These are phyloP conservation scores for Xylaria arbuscula DNA, from an alignment of 2,329 filamentous ascomycete species.

Conservation along the genomic window DNA sequence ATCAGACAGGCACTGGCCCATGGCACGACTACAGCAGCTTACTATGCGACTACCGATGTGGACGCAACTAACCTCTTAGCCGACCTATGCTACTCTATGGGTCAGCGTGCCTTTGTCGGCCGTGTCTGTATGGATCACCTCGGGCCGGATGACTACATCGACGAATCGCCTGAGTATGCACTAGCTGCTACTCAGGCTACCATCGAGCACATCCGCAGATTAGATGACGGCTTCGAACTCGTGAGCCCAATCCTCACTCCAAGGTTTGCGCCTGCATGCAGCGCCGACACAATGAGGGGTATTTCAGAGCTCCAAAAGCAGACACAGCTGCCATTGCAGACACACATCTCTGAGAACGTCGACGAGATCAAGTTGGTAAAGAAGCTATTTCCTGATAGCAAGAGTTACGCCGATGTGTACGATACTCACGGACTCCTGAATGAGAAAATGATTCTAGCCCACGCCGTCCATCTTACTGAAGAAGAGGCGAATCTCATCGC, in stretches of 20 bases:
- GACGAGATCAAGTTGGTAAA: constrained; percentile 78
- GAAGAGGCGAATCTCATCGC: constrained; percentile 75
- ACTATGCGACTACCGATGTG: constrained; percentile 92
- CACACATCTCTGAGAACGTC: constrained; percentile 87
- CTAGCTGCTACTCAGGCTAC: constrained; percentile 66
- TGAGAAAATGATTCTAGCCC: constrained; percentile 81
- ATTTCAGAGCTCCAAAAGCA: constrained; percentile 74
- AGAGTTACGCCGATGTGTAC: constrained; percentile 82
- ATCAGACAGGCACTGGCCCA: constrained; percentile 84
- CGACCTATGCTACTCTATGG: constrained; percentile 79
- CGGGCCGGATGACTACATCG: constrained; percentile 82
- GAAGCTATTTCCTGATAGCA: constrained; percentile 72
- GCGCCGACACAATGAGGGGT: constrained; percentile 65
- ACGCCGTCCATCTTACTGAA: constrained; percentile 80
- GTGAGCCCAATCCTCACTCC: constrained; percentile 85
- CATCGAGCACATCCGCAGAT: constrained; percentile 71
- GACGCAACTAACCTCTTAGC: constrained; percentile 90
- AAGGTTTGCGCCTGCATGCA: constrained; percentile 74
- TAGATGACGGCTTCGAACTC: constrained; percentile 74
- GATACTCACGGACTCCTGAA: constrained; percentile 77
- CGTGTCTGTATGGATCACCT: constrained; percentile 93
- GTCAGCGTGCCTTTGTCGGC: constrained; percentile 91
- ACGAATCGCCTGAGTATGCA: constrained; percentile 71
- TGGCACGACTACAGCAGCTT: constrained; percentile 93
- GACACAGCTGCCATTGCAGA: constrained; percentile 78